A percentile compares a stretch with the other conserved stretches of the same genome.
phyloP scores from a whole-genome alignment of 805 yeast species.

The Brettanomyces custersianus region DNA sequence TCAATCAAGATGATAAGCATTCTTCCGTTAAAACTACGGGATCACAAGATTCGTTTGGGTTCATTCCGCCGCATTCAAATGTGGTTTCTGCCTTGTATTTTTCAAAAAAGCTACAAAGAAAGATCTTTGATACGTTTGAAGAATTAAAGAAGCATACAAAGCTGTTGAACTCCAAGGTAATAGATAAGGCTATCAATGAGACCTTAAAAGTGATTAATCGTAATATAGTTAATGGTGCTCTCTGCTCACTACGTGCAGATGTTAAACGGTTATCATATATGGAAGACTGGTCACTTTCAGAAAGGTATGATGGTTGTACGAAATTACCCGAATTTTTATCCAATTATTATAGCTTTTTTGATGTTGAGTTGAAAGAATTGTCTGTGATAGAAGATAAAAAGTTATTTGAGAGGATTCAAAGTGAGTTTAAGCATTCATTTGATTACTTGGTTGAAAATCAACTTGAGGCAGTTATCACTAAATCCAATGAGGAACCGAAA shows the following conservation, averaged over 20 bases:
- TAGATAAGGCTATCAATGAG: constrained; percentile 10
- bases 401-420: constrained; percentile 20
- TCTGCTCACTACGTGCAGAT: constrained; percentile 19
- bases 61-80: constrained; percentile 58
- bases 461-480: constrained; percentile 32
- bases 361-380: constrained; percentile 23
- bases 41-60: constrained; percentile 32
- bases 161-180: constrained; percentile 25
- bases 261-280: constrained; percentile 14
- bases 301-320: constrained; percentile 24
- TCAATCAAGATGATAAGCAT: constrained; percentile 1
- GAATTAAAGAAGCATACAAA: constrained; percentile 35
- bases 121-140: constrained; percentile 25
- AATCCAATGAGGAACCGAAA: constrained; percentile 17
- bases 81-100: constrained; percentile 50
- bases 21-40: constrained; percentile 1
- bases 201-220: constrained; percentile 15
- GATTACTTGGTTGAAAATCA: constrained; percentile 33
- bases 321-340: constrained; percentile 29
- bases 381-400: constrained; percentile 9
- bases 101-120: constrained; percentile 36
- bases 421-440: constrained; percentile 27
- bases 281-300: constrained; percentile 32
- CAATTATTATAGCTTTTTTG: constrained; percentile 29
- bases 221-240: constrained; percentile 18